Evolutionary conservation across 2,329 filamentous ascomycete species (phyloP).

Genomic region (Xylaria sp.): DNA sequence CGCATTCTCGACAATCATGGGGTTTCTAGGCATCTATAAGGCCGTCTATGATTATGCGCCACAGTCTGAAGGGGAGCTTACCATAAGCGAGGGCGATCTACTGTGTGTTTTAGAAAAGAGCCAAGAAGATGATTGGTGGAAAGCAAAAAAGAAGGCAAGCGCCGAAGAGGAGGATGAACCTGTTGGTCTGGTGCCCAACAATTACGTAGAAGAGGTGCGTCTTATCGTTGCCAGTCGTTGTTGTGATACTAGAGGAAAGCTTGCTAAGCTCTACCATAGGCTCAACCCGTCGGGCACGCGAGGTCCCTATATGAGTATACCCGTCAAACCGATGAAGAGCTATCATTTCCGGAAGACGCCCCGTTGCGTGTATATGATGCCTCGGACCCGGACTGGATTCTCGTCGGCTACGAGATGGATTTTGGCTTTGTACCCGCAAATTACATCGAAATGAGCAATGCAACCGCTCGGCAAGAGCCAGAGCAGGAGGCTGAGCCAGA

Average conservation of each 20-base stretch:
- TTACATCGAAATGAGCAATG: slow-evolving; percentile 82
- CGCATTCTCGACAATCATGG: slow-evolving; percentile 67
- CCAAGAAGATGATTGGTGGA: slow-evolving; percentile 88
- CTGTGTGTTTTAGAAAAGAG: slow-evolving; percentile 90
- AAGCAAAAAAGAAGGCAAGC: slow-evolving; percentile 88
- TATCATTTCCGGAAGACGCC: slow-evolving; percentile 93
- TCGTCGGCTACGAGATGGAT: slow-evolving; percentile 85
- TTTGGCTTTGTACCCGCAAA: slow-evolving; percentile 96
- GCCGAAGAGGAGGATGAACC: slow-evolving; percentile 90
- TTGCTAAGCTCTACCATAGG: slow-evolving; percentile 59
- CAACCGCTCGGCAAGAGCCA: slow-evolving; percentile 51
- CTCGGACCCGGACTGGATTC: slow-evolving; percentile 94
- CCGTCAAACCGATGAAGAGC: slow-evolving; percentile 95
- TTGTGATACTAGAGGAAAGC: slow-evolving; percentile 56
- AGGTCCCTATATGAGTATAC: slow-evolving; percentile 98
- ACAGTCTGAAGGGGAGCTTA: slow-evolving; percentile 85
- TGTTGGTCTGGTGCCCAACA: slow-evolving; percentile 88
- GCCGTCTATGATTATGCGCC: slow-evolving; percentile 94
- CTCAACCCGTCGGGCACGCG: slow-evolving; percentile 74
- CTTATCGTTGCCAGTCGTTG: slow-evolving; percentile 53
- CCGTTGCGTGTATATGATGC: slow-evolving; percentile 86
- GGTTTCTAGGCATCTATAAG: slow-evolving; percentile 89
- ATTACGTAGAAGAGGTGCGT: slow-evolving; percentile 92
- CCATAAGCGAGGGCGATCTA: slow-evolving; percentile 85
- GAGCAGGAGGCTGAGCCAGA: slow-evolving; percentile 44